Evolutionary conservation across 2,329 filamentous ascomycete species (phyloP).

Genomic region (Elsinoe necatrix): DNA sequence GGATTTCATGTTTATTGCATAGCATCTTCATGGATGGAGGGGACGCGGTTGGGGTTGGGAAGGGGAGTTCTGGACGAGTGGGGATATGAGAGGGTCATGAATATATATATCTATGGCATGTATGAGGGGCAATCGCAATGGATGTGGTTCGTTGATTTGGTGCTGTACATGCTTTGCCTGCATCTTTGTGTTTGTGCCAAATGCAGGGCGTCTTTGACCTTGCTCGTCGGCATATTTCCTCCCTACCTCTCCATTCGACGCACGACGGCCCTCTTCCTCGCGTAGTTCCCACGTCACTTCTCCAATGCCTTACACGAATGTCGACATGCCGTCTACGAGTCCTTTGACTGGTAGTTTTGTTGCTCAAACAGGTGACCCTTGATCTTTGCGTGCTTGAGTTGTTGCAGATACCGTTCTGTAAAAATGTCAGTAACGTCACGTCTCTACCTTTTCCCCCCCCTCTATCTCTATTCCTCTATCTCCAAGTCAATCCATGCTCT

Average conservation of each 20-base stretch:
- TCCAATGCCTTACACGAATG: too few species aligned
- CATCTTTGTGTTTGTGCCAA: not conserved
- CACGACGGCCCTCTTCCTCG: too few species aligned
- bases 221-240: not conserved
- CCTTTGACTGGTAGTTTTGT: slow-evolving; percentile 61
- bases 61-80: not conserved
- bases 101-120: not conserved
- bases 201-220: not conserved
- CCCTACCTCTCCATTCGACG: not conserved
- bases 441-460: not conserved
- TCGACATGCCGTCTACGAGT: not conserved
- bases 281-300: too few species aligned
- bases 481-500: too few species aligned
- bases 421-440: slow-evolving; percentile 3
- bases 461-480: not conserved
- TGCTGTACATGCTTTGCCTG: slow-evolving; percentile 8
- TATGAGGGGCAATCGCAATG: not conserved
- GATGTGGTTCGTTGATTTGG: slow-evolving; percentile 1
- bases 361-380: slow-evolving; percentile 73
- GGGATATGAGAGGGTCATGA: not conserved
- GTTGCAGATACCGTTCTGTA: slow-evolving; percentile 67
- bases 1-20: slow-evolving; percentile 1
- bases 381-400: slow-evolving; percentile 67
- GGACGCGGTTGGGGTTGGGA: not conserved
- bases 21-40: not conserved